These are phyloP conservation scores for Cercophora samala DNA, from an alignment of 495 filamentous ascomycete species.

Conservation along the genomic window DNA sequence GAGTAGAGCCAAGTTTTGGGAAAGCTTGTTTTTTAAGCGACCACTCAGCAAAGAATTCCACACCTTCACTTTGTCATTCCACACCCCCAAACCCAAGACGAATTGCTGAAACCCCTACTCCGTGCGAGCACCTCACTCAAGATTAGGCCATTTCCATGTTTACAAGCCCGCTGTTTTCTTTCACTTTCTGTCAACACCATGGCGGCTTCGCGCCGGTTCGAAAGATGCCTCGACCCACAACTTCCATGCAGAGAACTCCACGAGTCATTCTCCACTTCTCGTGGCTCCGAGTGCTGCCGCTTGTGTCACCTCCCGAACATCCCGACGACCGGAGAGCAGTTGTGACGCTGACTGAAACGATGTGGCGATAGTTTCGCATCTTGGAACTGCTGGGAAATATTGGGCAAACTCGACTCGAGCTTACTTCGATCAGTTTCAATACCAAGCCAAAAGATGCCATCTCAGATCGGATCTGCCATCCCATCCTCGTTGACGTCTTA, in stretches of 20 bases:
- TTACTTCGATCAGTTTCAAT: neutral
- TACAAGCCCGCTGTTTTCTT: neutral
- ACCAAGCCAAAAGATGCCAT: neutral
- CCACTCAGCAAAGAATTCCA: too few species aligned
- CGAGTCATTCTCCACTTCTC: neutral
- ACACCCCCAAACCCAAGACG: neutral
- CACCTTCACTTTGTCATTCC: too few species aligned
- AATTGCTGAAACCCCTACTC: neutral
- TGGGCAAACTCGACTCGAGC: too few species aligned
- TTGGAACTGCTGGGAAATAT: neutral
- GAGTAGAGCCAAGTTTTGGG: too few species aligned
- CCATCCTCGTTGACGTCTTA: neutral
- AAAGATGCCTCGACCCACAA: neutral
- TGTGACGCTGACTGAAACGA: too few species aligned
- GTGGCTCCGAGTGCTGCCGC: neutral
- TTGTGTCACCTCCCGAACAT: neutral
- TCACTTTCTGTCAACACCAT: neutral
- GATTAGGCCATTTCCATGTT: neutral
- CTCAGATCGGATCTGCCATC: neutral
- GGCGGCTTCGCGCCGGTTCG: neutral
- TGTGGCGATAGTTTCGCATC: neutral
- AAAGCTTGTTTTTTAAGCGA: too few species aligned
- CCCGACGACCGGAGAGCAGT: neutral
- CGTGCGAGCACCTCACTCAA: neutral
- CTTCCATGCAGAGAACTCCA: neutral